These are phyloP conservation scores for Penicillium argentinense DNA, from an alignment of 495 filamentous ascomycete species.

Conservation along the genomic window DNA sequence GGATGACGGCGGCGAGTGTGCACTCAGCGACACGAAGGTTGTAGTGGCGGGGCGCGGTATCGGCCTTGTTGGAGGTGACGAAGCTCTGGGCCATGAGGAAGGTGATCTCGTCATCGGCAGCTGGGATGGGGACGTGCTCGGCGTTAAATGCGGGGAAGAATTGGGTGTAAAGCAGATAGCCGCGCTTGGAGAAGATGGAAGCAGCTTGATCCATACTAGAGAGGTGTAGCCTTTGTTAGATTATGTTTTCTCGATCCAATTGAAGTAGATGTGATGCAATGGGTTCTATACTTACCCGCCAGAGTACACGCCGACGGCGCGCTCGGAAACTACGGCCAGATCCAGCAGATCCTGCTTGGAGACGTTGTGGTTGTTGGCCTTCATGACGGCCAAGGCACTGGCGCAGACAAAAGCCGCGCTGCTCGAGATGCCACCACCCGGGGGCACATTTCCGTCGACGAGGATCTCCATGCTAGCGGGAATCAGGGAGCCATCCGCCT, in stretches of 20 bases:
- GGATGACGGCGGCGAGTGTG: slow-evolving; percentile 78
- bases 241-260: slow-evolving; percentile 27
- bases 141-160: slow-evolving; percentile 81
- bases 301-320: slow-evolving; percentile 93
- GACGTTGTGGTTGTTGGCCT: slow-evolving; percentile 79
- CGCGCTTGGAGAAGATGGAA: slow-evolving; percentile 84
- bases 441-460: slow-evolving; percentile 88
- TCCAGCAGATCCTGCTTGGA: slow-evolving; percentile 89
- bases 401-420: slow-evolving; percentile 94
- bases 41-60: slow-evolving; percentile 89
- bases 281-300: slow-evolving; percentile 79
- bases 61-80: slow-evolving; percentile 89
- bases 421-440: slow-evolving; percentile 87
- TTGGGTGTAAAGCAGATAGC: slow-evolving; percentile 84
- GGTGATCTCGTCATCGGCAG: slow-evolving; percentile 75
- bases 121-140: slow-evolving; percentile 79
- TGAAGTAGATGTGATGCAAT: background rate
- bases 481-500: slow-evolving; percentile 48
- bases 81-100: slow-evolving; percentile 96
- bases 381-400: slow-evolving; percentile 83
- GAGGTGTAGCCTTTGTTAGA: background rate
- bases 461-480: slow-evolving; percentile 83
- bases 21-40: slow-evolving; percentile 97
- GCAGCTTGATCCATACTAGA: slow-evolving; percentile 91
- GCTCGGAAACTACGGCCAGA: slow-evolving; percentile 89